Percentiles rank a stretch among this genome's conserved stretches.
These are phyloP conservation scores for Nakazawaea molendinolei DNA, from an alignment of 805 yeast species.

Conservation along the genomic window DNA sequence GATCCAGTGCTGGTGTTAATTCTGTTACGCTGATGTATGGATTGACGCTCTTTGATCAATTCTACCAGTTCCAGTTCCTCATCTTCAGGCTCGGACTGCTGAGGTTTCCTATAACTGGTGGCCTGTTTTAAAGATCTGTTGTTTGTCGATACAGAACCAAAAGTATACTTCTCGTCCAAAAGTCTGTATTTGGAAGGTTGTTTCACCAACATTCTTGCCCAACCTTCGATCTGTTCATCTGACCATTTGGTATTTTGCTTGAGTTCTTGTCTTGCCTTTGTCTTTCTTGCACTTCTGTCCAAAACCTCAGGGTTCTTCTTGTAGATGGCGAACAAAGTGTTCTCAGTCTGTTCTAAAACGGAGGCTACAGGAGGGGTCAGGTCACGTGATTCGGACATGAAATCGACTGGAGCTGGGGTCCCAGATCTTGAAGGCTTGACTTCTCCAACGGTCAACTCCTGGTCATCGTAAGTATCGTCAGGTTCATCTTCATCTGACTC, in stretches of 20 bases:
- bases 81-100: constrained; percentile 8
- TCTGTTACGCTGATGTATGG: too few relatives aligned
- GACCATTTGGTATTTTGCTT: constrained; percentile 59
- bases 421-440: too few relatives aligned
- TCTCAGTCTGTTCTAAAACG: constrained; percentile 41
- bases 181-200: constrained; percentile 56
- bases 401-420: constrained; percentile 13
- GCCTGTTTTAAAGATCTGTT: constrained; percentile 16
- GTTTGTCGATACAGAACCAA: constrained; percentile 18
- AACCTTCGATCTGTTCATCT: constrained; percentile 90
- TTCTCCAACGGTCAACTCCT: constrained; percentile 31
- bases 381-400: constrained; percentile 10
- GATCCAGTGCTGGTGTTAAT: neutral
- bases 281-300: constrained; percentile 41
- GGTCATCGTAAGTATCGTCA: constrained; percentile 70
- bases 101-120: constrained; percentile 17
- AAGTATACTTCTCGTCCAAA: constrained; percentile 56
- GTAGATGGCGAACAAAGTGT: constrained; percentile 47
- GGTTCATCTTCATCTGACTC: constrained; percentile 81
- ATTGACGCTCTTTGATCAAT: constrained; percentile 6
- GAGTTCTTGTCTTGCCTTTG: constrained; percentile 44
- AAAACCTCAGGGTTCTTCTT: constrained; percentile 45
- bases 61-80: constrained; percentile 11
- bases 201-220: constrained; percentile 72
- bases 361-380: constrained; percentile 14